Conservation (phyloP, 352 stramenopile genomes). For the Pythium sp. region DNA sequence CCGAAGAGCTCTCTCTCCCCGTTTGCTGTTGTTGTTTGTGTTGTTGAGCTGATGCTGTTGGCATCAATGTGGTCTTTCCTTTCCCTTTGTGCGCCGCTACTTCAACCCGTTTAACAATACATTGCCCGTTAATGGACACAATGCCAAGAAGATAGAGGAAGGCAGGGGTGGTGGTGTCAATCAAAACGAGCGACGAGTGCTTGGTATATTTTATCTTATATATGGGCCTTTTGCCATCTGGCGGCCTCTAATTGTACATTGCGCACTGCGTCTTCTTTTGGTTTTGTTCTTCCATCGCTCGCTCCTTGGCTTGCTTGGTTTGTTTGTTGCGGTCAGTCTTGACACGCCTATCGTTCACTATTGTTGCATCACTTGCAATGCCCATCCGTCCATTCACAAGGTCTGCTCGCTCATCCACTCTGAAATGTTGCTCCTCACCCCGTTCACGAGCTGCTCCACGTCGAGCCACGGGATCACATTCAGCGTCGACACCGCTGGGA, state of each 20-base stretch:
- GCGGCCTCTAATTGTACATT: slow-evolving; percentile 13
- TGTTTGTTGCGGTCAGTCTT: neutral
- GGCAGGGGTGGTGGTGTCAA: neutral
- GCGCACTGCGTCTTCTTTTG: neutral
- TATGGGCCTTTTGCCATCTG: neutral
- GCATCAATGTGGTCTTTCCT: neutral
- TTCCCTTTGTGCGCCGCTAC: neutral
- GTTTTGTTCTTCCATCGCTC: neutral
- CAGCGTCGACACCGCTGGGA: slow-evolving; percentile 50
- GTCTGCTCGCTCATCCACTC: slow-evolving; percentile 31
- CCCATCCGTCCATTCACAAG: slow-evolving; percentile 3
- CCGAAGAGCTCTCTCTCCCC: no score
- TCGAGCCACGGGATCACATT: slow-evolving; percentile 67
- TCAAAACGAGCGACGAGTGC: neutral
- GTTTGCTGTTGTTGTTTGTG: neutral
- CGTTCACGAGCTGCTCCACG: slow-evolving; percentile 44
- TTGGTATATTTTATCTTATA: slow-evolving; percentile 9
- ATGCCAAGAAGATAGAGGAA: neutral
- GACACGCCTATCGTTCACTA: neutral
- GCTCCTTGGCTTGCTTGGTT: neutral
- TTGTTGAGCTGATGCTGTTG: neutral
- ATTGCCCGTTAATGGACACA: no score
- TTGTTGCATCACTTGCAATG: neutral
- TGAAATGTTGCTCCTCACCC: slow-evolving; percentile 57
- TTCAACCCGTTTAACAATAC: neutral